These are phyloP conservation scores for Pyrenula massariospora DNA, from an alignment of 495 filamentous ascomycete genomes.

Conservation along the genomic window DNA sequence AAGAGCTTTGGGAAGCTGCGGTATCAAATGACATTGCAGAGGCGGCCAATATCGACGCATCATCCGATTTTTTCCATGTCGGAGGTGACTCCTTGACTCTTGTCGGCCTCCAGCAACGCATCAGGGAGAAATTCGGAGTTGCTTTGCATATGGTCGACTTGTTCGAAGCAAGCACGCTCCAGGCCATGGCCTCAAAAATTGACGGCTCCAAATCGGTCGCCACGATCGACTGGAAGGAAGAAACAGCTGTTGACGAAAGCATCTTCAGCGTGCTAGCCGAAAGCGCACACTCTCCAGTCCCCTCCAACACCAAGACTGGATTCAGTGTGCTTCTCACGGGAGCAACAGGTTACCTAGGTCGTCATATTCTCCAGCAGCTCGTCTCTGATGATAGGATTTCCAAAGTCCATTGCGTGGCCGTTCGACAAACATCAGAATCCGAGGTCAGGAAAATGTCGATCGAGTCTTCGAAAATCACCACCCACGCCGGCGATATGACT, in stretches of 20 bases:
- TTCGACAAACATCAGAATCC: constrained; percentile 3
- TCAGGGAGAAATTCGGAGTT: constrained; percentile 13
- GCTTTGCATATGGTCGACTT: constrained; percentile 14
- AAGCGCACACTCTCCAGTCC: background rate
- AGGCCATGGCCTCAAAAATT: background rate
- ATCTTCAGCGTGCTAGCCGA: background rate
- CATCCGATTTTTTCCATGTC: constrained; percentile 17
- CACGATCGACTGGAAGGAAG: constrained; percentile 10
- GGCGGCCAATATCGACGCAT: background rate
- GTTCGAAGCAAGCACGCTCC: background rate
- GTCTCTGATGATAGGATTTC: constrained; percentile 10
- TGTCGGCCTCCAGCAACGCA: constrained; percentile 5
- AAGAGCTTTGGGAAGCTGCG: constrained; percentile 1
- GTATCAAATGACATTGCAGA: background rate
- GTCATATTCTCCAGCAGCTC: constrained; percentile 14
- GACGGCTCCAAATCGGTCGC: background rate
- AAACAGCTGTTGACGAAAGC: background rate
- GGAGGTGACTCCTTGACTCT: constrained; percentile 24
- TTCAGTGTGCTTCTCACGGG: constrained; percentile 20
- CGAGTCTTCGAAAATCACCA: background rate
- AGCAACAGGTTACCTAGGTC: constrained; percentile 23
- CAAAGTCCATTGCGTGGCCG: constrained; percentile 20
- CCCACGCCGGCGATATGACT: background rate
- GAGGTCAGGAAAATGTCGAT: background rate
- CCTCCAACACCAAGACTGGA: background rate